phyloP scores from a whole-genome alignment of 495 filamentous ascomycete genomes.

The Penicillium steckii region DNA sequence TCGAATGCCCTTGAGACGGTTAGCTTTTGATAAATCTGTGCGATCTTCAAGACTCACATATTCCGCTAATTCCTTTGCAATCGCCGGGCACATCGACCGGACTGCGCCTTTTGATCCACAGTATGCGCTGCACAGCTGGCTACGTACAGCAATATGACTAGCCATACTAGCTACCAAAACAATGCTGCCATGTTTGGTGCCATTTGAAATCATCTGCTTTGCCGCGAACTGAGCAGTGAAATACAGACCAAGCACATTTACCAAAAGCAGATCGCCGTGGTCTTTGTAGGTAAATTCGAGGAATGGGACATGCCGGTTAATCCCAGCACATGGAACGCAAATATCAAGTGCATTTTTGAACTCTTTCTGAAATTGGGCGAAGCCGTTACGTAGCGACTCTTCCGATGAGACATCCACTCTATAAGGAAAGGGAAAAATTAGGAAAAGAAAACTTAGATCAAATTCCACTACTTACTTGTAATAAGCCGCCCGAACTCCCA shows the following conservation, averaged over 20 bases:
- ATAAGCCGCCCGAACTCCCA: slow-evolving; percentile 34
- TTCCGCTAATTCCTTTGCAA: slow-evolving; percentile 55
- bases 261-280: slow-evolving; percentile 37
- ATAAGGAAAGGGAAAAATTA: no score
- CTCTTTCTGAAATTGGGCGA: slow-evolving; percentile 42
- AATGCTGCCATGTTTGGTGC: slow-evolving; percentile 45
- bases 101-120: slow-evolving; percentile 71
- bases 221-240: slow-evolving; percentile 47
- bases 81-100: slow-evolving; percentile 65
- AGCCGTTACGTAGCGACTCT: slow-evolving; percentile 54
- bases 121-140: slow-evolving; percentile 75
- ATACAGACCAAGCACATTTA: slow-evolving; percentile 37
- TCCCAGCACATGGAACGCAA: slow-evolving; percentile 40
- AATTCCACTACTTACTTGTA: slow-evolving; percentile 56
- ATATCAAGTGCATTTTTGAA: slow-evolving; percentile 42
- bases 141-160: slow-evolving; percentile 51
- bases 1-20: slow-evolving; percentile 31
- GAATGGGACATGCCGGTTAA: slow-evolving; percentile 36
- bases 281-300: slow-evolving; percentile 44
- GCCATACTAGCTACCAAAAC: slow-evolving; percentile 50
- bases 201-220: slow-evolving; percentile 47
- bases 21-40: not conserved
- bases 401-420: slow-evolving; percentile 62
- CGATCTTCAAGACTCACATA: slow-evolving; percentile 22
- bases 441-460: no score